phyloP scores from a whole-genome alignment of 495 filamentous ascomycete species.

The Penicillium maclennaniae region DNA sequence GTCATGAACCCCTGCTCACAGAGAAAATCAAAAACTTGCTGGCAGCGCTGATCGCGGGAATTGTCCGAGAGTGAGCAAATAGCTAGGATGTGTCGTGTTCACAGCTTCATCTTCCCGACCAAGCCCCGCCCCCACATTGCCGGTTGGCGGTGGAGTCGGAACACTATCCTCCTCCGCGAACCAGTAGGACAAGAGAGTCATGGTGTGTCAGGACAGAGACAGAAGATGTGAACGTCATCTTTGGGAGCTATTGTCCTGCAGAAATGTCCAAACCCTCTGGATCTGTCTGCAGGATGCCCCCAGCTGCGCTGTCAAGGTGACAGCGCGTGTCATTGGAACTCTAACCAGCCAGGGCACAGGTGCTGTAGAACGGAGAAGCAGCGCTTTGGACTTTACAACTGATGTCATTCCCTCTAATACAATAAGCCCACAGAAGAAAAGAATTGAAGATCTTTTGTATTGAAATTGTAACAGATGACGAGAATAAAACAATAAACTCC shows the following conservation, averaged over 20 bases:
- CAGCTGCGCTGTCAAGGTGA: background rate
- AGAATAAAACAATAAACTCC: background rate
- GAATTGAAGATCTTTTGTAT: background rate
- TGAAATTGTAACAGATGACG: too few relatives aligned
- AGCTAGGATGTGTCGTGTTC: background rate
- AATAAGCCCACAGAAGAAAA: background rate
- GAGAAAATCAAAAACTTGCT: constrained; percentile 1
- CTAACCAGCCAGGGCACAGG: background rate
- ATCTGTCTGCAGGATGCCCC: background rate
- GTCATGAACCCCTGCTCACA: constrained; percentile 6
- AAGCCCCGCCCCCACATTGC: constrained; percentile 18
- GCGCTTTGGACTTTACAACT: background rate
- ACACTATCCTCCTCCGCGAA: constrained; percentile 5
- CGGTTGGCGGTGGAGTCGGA: constrained; percentile 1
- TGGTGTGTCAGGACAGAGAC: background rate
- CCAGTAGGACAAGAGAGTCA: background rate
- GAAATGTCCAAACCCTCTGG: background rate
- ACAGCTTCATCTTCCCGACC: constrained; percentile 1
- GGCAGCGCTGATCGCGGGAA: constrained; percentile 16
- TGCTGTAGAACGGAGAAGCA: background rate
- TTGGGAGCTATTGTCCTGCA: background rate
- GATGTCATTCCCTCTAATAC: background rate
- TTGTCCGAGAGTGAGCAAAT: background rate
- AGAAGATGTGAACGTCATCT: background rate
- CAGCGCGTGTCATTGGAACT: background rate